Evolutionary conservation across 176 grass and related monocot genomes (phyloP).

Genomic region (Rhynchospora pubera): DNA sequence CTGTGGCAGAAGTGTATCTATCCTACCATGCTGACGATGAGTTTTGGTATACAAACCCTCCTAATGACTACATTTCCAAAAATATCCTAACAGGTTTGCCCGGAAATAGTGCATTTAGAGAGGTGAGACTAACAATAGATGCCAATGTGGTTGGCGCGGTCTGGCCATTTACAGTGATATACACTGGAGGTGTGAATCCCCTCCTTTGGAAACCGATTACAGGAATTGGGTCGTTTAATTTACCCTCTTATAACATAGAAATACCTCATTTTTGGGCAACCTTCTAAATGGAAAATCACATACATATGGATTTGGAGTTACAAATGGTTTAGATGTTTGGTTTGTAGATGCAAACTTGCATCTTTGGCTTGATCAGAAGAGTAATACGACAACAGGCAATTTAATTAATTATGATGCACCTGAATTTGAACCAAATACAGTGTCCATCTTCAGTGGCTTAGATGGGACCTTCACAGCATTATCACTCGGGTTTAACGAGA

Average conservation of each 20-base stretch:
- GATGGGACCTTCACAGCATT: slow-evolving; percentile 33
- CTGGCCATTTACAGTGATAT: slow-evolving; percentile 84
- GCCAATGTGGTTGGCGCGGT: slow-evolving; percentile 52
- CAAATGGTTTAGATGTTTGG: slow-evolving; percentile 46
- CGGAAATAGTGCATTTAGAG: slow-evolving; percentile 62
- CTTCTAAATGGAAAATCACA: slow-evolving; percentile 52
- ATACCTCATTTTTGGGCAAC: slow-evolving; percentile 51
- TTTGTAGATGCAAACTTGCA: slow-evolving; percentile 76
- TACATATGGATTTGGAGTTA: slow-evolving; percentile 51
- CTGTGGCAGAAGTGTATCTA: slow-evolving; percentile 51
- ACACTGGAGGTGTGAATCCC: slow-evolving; percentile 60
- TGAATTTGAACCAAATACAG: not conserved
- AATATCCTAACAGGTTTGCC: slow-evolving; percentile 29
- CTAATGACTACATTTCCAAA: slow-evolving; percentile 22
- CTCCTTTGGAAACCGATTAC: slow-evolving; percentile 70
- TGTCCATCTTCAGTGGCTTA: slow-evolving; percentile 10
- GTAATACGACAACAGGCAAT: slow-evolving; percentile 25
- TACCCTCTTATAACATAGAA: slow-evolving; percentile 79
- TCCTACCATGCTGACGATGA: slow-evolving; percentile 55
- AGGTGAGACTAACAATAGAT: slow-evolving; percentile 51
- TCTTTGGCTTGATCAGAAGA: slow-evolving; percentile 65
- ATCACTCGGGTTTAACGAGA: slow-evolving; percentile 42
- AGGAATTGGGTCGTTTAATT: slow-evolving; percentile 70
- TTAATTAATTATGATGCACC: slow-evolving; percentile 46
- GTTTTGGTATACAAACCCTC: slow-evolving; percentile 63